Evolutionary conservation across 179 eudicot genomes (phyloP).

Genomic region (Spinacia oleracea): DNA sequence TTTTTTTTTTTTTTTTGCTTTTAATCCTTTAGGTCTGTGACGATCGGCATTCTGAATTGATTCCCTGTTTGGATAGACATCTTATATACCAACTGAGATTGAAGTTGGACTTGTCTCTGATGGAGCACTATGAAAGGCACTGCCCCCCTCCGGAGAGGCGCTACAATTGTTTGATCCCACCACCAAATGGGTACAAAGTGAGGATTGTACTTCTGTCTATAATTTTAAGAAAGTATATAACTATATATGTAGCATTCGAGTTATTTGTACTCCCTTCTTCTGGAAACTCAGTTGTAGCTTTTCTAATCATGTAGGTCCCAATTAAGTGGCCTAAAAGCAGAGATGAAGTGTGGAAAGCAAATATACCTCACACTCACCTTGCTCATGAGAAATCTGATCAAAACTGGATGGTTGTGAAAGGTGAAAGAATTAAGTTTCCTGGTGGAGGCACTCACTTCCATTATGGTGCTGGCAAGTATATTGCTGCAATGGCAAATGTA

Average conservation of each 20-base stretch:
- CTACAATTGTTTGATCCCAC: constrained; percentile 94
- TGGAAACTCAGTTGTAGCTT: constrained; percentile 12
- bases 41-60: constrained; percentile 90
- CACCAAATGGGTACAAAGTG: constrained; percentile 95
- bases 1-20: no score
- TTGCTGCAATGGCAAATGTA: constrained; percentile 76
- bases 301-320: constrained; percentile 54
- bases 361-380: constrained; percentile 98
- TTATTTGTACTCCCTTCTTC: not conserved
- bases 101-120: constrained; percentile 90
- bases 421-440: constrained; percentile 84
- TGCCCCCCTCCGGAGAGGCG: constrained; percentile 96
- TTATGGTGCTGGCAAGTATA: constrained; percentile 94
- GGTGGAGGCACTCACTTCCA: constrained; percentile 99
- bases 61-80: constrained; percentile 96
- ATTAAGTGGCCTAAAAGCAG: constrained; percentile 98
- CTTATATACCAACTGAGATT: constrained; percentile 93
- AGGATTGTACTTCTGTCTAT: not conserved
- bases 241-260: not conserved
- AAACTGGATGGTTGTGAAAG: constrained; percentile 99
- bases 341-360: constrained; percentile 98
- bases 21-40: constrained; percentile 73
- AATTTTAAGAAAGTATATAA: not conserved
- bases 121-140: constrained; percentile 99
- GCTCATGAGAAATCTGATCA: constrained; percentile 99